Evolutionary conservation across 2,329 filamentous ascomycete genomes (phyloP).

Genomic region (Fusarium longipes): DNA sequence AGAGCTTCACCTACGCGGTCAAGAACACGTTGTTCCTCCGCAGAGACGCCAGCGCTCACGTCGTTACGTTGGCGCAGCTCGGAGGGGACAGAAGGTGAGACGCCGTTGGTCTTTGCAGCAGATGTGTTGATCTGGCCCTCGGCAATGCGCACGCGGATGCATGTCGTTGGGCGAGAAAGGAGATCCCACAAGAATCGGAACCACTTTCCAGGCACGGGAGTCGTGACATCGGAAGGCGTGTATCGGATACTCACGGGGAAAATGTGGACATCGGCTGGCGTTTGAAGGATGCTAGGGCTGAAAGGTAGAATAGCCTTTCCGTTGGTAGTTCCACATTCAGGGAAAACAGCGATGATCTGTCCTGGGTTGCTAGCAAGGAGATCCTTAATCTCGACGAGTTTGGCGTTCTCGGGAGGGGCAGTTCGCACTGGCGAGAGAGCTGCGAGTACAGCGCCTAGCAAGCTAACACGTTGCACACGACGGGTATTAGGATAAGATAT

Average conservation of each 20-base stretch:
- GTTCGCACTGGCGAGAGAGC: slow-evolving; percentile 72
- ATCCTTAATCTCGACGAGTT: slow-evolving; percentile 69
- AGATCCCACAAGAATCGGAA: slow-evolving; percentile 84
- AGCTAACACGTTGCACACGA: slow-evolving; percentile 79
- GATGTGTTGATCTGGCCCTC: slow-evolving; percentile 72
- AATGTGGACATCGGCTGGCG: slow-evolving; percentile 75
- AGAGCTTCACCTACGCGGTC: slow-evolving; percentile 86
- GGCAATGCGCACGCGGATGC: slow-evolving; percentile 90
- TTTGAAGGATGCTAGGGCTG: slow-evolving; percentile 78
- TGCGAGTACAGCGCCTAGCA: slow-evolving; percentile 78
- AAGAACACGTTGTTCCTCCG: slow-evolving; percentile 75
- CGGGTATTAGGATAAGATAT: slow-evolving; percentile 80
- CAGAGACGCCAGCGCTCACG: slow-evolving; percentile 52
- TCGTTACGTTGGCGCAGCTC: slow-evolving; percentile 47
- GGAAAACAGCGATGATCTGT: slow-evolving; percentile 86
- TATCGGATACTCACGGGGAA: slow-evolving; percentile 94
- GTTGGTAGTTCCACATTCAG: slow-evolving; percentile 94
- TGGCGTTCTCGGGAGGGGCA: slow-evolving; percentile 57
- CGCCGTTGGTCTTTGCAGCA: slow-evolving; percentile 52
- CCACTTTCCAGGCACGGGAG: slow-evolving; percentile 82
- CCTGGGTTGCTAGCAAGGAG: slow-evolving; percentile 76
- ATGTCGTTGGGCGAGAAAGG: slow-evolving; percentile 85
- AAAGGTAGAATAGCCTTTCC: slow-evolving; percentile 89
- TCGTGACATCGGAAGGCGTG: slow-evolving; percentile 88
- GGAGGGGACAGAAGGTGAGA: slow-evolving; percentile 43